These are phyloP conservation scores for Hawksworthiomyces lignivorus DNA, from an alignment of 2,329 filamentous ascomycete species.

Conservation along the genomic window DNA sequence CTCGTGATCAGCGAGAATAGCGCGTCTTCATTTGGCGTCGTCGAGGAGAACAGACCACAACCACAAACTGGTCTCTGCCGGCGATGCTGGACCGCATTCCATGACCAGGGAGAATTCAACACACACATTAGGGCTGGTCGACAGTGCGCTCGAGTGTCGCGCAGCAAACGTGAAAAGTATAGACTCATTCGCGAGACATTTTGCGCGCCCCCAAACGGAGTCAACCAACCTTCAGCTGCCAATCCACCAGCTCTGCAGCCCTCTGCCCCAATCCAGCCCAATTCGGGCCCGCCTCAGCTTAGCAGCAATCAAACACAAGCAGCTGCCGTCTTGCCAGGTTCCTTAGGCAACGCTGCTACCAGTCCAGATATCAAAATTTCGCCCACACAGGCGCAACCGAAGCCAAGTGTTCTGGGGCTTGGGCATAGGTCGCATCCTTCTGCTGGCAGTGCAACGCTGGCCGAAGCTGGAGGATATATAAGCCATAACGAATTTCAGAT, in stretches of 20 bases:
- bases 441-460: neutral
- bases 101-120: constrained; percentile 18
- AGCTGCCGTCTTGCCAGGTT: too few relatives aligned
- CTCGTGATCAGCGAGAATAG: constrained; percentile 18
- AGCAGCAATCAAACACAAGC: neutral
- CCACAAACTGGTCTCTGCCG: constrained; percentile 24
- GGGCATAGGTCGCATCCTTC: neutral
- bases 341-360: neutral
- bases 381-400: neutral
- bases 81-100: constrained; percentile 24
- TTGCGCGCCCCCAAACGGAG: constrained; percentile 3
- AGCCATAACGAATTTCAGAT: constrained; percentile 5
- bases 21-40: constrained; percentile 24
- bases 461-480: neutral
- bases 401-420: neutral
- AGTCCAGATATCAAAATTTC: constrained; percentile 4
- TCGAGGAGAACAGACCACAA: constrained; percentile 17
- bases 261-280: neutral
- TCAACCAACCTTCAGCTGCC: neutral
- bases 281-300: neutral
- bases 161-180: constrained; percentile 24
- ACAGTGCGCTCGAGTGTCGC: constrained; percentile 20
- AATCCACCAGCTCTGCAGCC: neutral
- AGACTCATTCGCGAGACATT: constrained; percentile 19
- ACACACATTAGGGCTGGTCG: constrained; percentile 15